These are phyloP conservation scores for Pyrenophora teres DNA, from an alignment of 2,329 filamentous ascomycete genomes.

Conservation along the genomic window DNA sequence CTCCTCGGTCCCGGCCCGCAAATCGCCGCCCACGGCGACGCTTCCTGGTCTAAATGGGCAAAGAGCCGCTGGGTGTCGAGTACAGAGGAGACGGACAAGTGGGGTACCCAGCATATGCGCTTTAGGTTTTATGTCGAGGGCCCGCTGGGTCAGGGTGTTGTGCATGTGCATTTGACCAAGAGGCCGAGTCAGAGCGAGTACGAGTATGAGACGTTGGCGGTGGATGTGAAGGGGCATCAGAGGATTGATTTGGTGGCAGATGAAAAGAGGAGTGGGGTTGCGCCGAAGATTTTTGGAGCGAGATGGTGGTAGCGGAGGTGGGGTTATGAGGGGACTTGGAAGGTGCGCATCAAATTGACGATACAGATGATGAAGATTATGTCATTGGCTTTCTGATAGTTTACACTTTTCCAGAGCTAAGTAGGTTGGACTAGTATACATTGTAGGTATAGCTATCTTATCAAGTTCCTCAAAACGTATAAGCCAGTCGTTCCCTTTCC, in stretches of 20 bases:
- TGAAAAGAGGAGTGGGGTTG: slow-evolving; percentile 33
- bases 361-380: too few relatives aligned
- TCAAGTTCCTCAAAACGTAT: too few relatives aligned
- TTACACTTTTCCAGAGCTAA: too few relatives aligned
- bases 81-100: slow-evolving; percentile 68
- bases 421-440: too few relatives aligned
- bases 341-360: too few relatives aligned
- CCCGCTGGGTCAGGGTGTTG: slow-evolving; percentile 72
- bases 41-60: slow-evolving; percentile 81
- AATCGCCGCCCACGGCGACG: slow-evolving; percentile 81
- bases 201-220: slow-evolving; percentile 77
- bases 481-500: too few relatives aligned
- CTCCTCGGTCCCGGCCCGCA: slow-evolving; percentile 74
- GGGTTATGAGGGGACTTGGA: too few relatives aligned
- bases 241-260: slow-evolving; percentile 50
- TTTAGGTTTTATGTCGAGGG: slow-evolving; percentile 89
- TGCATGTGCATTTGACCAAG: slow-evolving; percentile 78
- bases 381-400: too few relatives aligned
- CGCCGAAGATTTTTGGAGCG: slow-evolving; percentile 45
- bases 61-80: slow-evolving; percentile 65
- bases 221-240: slow-evolving; percentile 73
- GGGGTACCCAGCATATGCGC: slow-evolving; percentile 77
- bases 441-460: too few relatives aligned
- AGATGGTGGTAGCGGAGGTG: slow-evolving; percentile 38
- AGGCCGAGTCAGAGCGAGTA: slow-evolving; percentile 67